These are phyloP conservation scores for Trypanosoma vivax DNA, from an alignment of 208 protist species.

Conservation along the genomic window DNA sequence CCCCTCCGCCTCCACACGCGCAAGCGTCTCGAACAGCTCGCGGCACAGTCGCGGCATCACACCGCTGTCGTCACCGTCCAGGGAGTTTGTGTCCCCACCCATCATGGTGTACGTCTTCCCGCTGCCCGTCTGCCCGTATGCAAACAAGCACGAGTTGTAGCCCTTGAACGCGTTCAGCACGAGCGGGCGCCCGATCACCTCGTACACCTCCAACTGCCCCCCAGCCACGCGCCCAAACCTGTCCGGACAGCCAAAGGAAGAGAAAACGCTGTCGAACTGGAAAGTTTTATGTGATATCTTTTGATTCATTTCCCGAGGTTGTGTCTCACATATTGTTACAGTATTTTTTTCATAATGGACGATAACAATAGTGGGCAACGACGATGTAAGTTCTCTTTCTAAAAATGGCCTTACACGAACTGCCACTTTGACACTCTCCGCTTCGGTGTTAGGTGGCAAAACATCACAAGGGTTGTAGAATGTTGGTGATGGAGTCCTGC, in stretches of 20 bases:
- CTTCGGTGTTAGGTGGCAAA: neutral
- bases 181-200: conserved; percentile 40
- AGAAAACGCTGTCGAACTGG: neutral
- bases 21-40: conserved; percentile 18
- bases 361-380: neutral
- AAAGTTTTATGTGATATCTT: neutral
- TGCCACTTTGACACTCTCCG: neutral
- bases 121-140: conserved; percentile 52
- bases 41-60: conserved; percentile 23
- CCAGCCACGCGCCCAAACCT: neutral
- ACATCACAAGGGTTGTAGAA: too few species aligned
- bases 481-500: too few species aligned
- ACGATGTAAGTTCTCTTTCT: neutral
- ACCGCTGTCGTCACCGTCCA: conserved; percentile 24
- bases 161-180: conserved; percentile 50
- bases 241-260: neutral
- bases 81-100: conserved; percentile 18
- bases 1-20: conserved; percentile 9
- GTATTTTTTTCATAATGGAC: neutral
- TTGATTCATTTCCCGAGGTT: neutral
- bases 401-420: neutral
- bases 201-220: conserved; percentile 51
- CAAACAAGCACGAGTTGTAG: conserved; percentile 65
- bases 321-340: neutral
- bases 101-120: conserved; percentile 60